phyloP scores from a whole-genome alignment of 306 rosid genomes.

The Leucaena leucocephala region DNA sequence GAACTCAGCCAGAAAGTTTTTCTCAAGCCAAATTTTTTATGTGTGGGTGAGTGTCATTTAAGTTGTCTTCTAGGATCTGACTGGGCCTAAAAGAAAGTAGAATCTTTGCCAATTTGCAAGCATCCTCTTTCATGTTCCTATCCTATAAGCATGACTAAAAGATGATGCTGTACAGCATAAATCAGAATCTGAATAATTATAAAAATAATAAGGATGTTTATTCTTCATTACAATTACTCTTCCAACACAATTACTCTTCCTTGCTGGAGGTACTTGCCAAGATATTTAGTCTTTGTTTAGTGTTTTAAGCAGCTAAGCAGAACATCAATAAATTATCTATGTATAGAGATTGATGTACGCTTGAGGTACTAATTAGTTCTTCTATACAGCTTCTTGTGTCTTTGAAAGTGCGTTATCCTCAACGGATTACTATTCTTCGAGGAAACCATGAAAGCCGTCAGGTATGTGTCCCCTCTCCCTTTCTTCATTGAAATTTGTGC shows the following conservation, averaged over 20 bases:
- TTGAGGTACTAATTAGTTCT: slow-evolving; percentile 30
- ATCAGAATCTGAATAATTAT: slow-evolving; percentile 19
- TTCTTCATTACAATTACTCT: not conserved
- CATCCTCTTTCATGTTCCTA: not conserved
- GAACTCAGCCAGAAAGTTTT: slow-evolving; percentile 9
- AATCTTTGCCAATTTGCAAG: not conserved
- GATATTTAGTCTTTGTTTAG: slow-evolving; percentile 1
- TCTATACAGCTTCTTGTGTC: slow-evolving; percentile 72
- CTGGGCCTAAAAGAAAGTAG: not conserved
- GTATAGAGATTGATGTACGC: not conserved
- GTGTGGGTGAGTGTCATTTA: slow-evolving; percentile 21
- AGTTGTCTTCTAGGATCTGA: slow-evolving; percentile 2
- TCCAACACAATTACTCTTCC: not conserved
- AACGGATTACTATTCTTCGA: slow-evolving; percentile 81
- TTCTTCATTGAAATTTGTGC: not conserved
- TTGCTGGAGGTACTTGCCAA: not conserved
- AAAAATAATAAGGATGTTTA: not conserved
- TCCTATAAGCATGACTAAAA: not conserved
- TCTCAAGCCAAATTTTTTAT: slow-evolving; percentile 10
- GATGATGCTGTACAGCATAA: slow-evolving; percentile 11
- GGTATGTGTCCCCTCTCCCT: slow-evolving; percentile 45
- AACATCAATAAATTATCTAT: slow-evolving; percentile 5
- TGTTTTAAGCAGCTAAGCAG: not conserved
- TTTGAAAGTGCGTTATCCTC: slow-evolving; percentile 75
- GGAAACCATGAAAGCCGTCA: slow-evolving; percentile 92